These are phyloP conservation scores for Aspergillus eucalypticola DNA, from an alignment of 2,329 filamentous ascomycete species.

Conservation along the genomic window DNA sequence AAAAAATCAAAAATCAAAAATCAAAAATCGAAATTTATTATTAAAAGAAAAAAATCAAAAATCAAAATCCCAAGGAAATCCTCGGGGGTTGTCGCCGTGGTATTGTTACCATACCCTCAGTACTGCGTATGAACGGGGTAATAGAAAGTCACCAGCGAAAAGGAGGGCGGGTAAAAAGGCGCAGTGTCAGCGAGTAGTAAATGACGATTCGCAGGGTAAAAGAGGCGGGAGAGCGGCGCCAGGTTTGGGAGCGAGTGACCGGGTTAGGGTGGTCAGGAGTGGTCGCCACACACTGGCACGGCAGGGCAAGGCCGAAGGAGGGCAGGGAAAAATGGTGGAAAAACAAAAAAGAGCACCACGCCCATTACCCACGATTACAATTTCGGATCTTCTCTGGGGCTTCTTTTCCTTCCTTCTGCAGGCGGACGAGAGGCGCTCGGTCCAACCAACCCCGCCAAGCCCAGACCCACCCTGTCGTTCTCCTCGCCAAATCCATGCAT, in stretches of 20 bases:
- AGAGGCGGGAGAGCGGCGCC: slow-evolving; percentile 19
- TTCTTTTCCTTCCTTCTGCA: slow-evolving; percentile 25
- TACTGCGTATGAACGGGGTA: background rate
- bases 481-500: slow-evolving; percentile 21
- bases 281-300: slow-evolving; percentile 16
- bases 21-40: slow-evolving; percentile 4
- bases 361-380: slow-evolving; percentile 6
- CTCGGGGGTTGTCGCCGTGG: background rate
- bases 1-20: slow-evolving; percentile 6
- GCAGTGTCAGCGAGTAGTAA: background rate
- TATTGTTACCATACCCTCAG: background rate
- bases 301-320: slow-evolving; percentile 4
- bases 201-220: slow-evolving; percentile 13
- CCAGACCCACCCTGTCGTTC: slow-evolving; percentile 19
- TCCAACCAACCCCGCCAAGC: slow-evolving; percentile 26
- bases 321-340: background rate
- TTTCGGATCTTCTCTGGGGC: slow-evolving; percentile 24
- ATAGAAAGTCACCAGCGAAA: background rate
- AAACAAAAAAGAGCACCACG: slow-evolving; percentile 6
- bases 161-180: background rate
- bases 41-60: slow-evolving; percentile 2
- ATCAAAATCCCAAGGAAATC: background rate
- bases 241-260: slow-evolving; percentile 13
- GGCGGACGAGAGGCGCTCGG: slow-evolving; percentile 20
- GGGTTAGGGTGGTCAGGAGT: slow-evolving; percentile 12